Evolutionary conservation across 768 basidiomycete species (phyloP), one percentile per base, ranked within the genome.

Genomic region (Naganishia onofrii): DNA sequence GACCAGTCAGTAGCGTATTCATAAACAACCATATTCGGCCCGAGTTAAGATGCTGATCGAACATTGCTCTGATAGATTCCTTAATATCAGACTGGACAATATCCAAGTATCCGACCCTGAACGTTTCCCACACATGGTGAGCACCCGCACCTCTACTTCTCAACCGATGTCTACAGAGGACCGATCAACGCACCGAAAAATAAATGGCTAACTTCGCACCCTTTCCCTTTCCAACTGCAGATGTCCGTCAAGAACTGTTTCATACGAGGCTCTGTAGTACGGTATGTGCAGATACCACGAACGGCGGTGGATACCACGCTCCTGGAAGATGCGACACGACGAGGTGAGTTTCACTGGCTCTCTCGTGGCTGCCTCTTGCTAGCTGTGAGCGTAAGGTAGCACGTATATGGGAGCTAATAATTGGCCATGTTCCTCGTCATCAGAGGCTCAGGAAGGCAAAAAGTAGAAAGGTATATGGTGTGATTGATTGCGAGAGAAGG

Each of bases 191-290:
- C n/a, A 26, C 6, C 48, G 34, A 36, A 46, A 46, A 6, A 23
- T 42, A 12, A 26, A 32, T 6, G 52, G 26, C 46, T 54, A 34
- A 28, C 21, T 28, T n/a, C 12, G 52, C 53, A 19, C 6, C n/a
- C 19, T 28, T 23, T 26, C 51, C 10, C 32, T 31, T 9, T 26
- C 12, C 26, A n/a, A n/a, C n/a, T n/a, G n/a, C 75, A 98, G 95
- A 93, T 97, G 88, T 93, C 95, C 0, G 93, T 99, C 52, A 95
- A 94, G 84, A 98, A 98, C 81, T 96, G 93, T 81, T 99, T 99
- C 79, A 99, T 99, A 76, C 89, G 96, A 52, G 96, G 96, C 72
- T 95, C 93, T 21, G 96, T 98, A 17, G 94, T 99, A 65, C 90
- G 96, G 74, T 99, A 99, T 77, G 96, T 98, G 23, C 92, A 95